Evolutionary conservation across 1,284 basidiomycete genomes (phyloP).

Genomic region (Apiotrichum domesticum): DNA sequence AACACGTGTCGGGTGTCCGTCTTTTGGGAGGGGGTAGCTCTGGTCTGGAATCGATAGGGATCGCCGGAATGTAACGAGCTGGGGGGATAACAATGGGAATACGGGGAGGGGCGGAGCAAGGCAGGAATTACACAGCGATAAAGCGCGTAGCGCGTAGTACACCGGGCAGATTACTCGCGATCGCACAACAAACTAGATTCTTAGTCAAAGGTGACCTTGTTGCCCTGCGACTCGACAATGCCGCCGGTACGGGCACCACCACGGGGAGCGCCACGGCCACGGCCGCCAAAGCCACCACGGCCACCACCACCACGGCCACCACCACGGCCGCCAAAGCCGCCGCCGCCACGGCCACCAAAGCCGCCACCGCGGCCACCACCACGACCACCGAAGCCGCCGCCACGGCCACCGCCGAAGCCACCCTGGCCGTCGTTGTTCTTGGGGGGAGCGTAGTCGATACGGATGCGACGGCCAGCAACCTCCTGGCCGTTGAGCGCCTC

Average conservation of each 20-base stretch:
- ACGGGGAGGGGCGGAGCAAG: too few relatives aligned
- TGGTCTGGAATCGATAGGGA: background rate
- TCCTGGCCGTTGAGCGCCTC: conserved; percentile 64
- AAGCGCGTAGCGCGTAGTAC: background rate
- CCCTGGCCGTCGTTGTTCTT: conserved; percentile 13
- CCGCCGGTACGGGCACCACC: conserved; percentile 62
- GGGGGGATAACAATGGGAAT: too few relatives aligned
- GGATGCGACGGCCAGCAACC: conserved; percentile 72
- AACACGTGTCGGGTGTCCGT: background rate
- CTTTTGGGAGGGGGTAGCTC: background rate
- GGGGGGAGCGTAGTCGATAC: conserved; percentile 71
- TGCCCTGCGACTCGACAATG: conserved; percentile 66
- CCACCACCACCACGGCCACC: conserved; percentile 51
- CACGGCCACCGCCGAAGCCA: conserved; percentile 40
- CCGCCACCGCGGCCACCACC: conserved; percentile 28
- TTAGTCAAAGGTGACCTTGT: conserved; percentile 71
- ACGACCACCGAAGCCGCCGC: conserved; percentile 40
- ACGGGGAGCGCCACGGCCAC: conserved; percentile 34
- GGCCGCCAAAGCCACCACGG: conserved; percentile 28
- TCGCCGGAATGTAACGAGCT: too few relatives aligned
- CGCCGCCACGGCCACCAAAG: conserved; percentile 29
- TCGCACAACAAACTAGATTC: background rate
- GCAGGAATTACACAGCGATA: too few relatives aligned
- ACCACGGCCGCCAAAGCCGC: conserved; percentile 38
- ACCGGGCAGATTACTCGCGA: background rate